phyloP scores from a whole-genome alignment of 176 grass and related monocot genomes.

The sorghum (Sorghum bicolor) region DNA sequence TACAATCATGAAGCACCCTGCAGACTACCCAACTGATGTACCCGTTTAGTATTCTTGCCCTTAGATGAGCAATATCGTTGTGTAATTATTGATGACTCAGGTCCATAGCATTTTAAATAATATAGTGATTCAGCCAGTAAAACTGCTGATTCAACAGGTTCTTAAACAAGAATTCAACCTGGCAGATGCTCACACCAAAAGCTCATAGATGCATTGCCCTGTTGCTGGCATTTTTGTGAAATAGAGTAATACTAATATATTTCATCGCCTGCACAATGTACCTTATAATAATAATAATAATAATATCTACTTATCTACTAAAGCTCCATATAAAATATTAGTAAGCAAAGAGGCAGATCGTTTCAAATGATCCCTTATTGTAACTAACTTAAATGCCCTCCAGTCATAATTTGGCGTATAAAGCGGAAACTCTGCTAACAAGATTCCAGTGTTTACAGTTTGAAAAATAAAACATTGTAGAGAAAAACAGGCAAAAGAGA shows the following conservation, averaged over 20 bases:
- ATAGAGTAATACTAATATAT: neutral
- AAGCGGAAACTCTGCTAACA: neutral
- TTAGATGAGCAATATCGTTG: neutral
- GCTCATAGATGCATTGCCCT: neutral
- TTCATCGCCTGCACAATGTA: neutral
- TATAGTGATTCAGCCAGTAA: conserved; percentile 1
- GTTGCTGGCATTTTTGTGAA: neutral
- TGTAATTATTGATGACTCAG: conserved; percentile 28
- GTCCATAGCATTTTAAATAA: conserved; percentile 21
- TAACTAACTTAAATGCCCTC: neutral
- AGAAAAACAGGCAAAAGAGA: neutral
- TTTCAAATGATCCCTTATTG: neutral
- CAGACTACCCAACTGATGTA: conserved; percentile 77
- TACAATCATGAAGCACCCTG: conserved; percentile 65
- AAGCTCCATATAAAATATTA: neutral
- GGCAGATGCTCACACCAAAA: neutral
- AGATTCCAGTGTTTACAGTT: neutral
- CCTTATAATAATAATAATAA: neutral
- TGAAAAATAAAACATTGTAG: neutral
- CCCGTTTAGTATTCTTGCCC: conserved; percentile 41
- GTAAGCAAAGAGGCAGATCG: neutral
- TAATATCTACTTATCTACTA: too few relatives aligned
- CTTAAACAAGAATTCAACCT: neutral
- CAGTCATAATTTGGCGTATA: neutral
- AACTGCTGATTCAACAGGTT: conserved; percentile 20